Base-by-base conservation (phyloP, 2,329 filamentous ascomycete genomes). In the Phialophora verrucosa region DNA sequence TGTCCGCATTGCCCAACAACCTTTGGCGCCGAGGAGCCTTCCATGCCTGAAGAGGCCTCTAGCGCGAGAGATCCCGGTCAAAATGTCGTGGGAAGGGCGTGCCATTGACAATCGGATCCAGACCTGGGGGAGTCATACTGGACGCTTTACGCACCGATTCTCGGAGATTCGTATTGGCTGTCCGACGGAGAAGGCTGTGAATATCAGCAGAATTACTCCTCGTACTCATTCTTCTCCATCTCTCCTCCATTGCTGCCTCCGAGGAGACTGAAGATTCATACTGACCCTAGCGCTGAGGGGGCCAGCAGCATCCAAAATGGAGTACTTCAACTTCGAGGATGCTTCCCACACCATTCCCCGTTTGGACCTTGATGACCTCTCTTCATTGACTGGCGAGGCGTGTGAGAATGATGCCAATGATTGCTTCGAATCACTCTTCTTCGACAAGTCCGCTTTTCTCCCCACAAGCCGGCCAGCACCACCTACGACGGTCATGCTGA, bases 291-390 rank as follows among this genome's bases (percentile, higher is more conserved):
- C 53, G 25, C 29, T 23, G 27, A 51, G 27, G n/a, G 20, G 44
- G 12, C 17, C 23, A 27, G 25, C 25, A 23, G 35, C n/a, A 32
- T 35, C 25, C 56, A 70, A 57, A 12, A 81, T 82, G 80, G 80
- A 82, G 71, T 82, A 81, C 73, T 82, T 82, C 69, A 76, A 82
- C 67, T 82, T 82, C 66, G 79, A 82, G 66, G 77, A 79, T 64
- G 80, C 80, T 38, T 79, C 80, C 23, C 76, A 75, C 61, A 75
- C 74, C 61, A 76, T 77, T 31, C 73, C 76, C 32, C 70, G 70
- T 31, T 75, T 73, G 31, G 70, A 74, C 56, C 76, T 78, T 27
- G 77, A 80, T 62, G 79, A 81, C 68, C 71, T 77, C 61, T 77
- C 76, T 60, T 81, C 78, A 6, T 71, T 78, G 67, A 72, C 73